These are phyloP conservation scores for Sporothrix luriei DNA, from an alignment of 2,329 filamentous ascomycete genomes.

Conservation along the genomic window DNA sequence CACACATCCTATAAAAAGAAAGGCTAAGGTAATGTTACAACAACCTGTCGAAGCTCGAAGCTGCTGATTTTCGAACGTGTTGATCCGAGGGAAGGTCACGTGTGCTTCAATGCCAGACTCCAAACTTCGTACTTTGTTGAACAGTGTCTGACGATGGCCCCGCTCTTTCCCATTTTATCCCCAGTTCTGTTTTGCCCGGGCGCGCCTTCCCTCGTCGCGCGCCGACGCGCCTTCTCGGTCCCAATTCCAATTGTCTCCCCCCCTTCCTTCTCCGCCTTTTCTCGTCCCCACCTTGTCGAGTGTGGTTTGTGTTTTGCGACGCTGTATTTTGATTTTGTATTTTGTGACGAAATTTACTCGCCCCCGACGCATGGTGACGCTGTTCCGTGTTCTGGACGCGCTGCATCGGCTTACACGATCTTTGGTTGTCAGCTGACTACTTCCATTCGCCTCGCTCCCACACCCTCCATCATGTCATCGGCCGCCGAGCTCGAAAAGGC, in stretches of 20 bases:
- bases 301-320: conserved; percentile 16
- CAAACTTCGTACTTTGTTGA: not conserved
- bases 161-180: conserved; percentile 20
- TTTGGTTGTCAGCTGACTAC: too few species aligned
- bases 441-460: not conserved
- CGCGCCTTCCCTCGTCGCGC: not conserved
- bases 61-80: not conserved
- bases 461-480: not conserved
- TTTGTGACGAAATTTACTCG: not conserved
- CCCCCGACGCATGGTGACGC: too few species aligned
- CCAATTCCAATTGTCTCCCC: not conserved
- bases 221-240: conserved; percentile 15
- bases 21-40: too few species aligned
- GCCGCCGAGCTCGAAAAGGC: conserved; percentile 46
- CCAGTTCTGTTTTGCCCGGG: conserved; percentile 6
- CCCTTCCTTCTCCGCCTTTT: conserved; percentile 17
- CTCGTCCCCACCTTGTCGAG: conserved; percentile 5
- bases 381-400: not conserved
- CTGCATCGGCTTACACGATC: too few species aligned
- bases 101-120: not conserved
- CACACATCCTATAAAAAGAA: too few species aligned
- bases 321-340: not conserved
- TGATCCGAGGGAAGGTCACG: not conserved
- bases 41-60: not conserved
- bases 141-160: not conserved